Conservation (phyloP, 176 grass and related monocot genomes). For the Eragrostis nindensis region DNA sequence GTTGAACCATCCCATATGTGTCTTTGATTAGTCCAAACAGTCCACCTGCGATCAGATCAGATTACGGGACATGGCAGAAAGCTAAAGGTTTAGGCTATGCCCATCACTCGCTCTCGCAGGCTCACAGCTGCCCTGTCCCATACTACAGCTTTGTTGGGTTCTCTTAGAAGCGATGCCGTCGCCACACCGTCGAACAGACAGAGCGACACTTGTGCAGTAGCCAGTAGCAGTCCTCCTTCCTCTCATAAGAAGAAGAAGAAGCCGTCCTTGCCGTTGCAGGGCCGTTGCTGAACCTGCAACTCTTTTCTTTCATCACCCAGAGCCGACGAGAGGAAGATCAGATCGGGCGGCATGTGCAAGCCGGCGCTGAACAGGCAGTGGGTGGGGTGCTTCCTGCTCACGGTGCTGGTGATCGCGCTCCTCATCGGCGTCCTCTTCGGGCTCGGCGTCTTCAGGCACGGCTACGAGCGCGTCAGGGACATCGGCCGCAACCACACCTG, state of each 20-base stretch:
- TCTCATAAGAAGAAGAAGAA: conserved; percentile 12
- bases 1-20: background rate
- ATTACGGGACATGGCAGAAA: conserved; percentile 27
- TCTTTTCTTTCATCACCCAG: background rate
- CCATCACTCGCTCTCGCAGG: background rate
- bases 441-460: conserved; percentile 62
- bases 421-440: conserved; percentile 65
- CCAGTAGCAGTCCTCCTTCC: no score
- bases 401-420: conserved; percentile 38
- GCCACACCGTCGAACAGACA: conserved; percentile 27
- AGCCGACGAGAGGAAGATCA: background rate
- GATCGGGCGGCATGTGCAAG: conserved; percentile 22
- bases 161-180: background rate
- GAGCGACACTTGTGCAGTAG: conserved; percentile 2
- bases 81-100: background rate
- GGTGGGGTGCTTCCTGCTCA: conserved; percentile 47
- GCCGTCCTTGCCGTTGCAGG: background rate
- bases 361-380: conserved; percentile 38
- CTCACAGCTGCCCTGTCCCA: no score
- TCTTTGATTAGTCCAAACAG: conserved; percentile 3
- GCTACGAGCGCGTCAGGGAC: conserved; percentile 37
- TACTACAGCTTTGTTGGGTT: background rate
- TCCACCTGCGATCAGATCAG: background rate
- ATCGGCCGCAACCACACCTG: conserved; percentile 58
- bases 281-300: background rate